Conservation (phyloP, 108 stramenopile species). For the Nannochloropsis gaditana region DNA sequence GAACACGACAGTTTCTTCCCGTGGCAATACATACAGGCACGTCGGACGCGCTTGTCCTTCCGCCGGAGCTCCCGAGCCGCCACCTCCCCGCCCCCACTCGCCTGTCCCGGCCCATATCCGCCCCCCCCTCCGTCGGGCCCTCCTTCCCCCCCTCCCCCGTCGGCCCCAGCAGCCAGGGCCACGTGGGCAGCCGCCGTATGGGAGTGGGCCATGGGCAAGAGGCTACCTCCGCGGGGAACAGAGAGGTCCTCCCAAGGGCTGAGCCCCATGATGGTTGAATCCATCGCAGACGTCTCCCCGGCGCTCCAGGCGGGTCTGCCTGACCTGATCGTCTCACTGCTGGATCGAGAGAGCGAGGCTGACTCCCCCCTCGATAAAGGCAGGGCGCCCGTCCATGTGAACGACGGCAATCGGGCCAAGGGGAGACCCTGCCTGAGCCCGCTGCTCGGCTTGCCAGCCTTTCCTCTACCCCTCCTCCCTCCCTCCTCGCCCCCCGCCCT, state of each 20-base stretch:
- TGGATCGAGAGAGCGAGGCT: no score
- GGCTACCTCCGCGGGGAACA: no score
- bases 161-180: background rate
- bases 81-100: background rate
- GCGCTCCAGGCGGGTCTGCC: no score
- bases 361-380: background rate
- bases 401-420: background rate
- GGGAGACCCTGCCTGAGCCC: background rate
- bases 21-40: background rate
- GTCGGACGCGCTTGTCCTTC: background rate
- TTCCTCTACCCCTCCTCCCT: background rate
- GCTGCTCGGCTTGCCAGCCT: background rate
- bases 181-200: no score
- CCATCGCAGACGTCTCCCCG: no score
- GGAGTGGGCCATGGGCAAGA: no score
- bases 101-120: background rate
- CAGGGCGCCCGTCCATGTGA: background rate
- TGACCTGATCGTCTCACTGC: no score
- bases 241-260: no score
- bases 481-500: background rate
- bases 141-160: background rate
- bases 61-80: background rate
- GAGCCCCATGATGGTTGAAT: no score
- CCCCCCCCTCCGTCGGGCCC: background rate
- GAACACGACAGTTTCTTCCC: background rate